Percentiles rank a stretch among this genome's conserved stretches.
Conservation (phyloP, 768 basidiomycete species). For the Suillus paluster region DNA sequence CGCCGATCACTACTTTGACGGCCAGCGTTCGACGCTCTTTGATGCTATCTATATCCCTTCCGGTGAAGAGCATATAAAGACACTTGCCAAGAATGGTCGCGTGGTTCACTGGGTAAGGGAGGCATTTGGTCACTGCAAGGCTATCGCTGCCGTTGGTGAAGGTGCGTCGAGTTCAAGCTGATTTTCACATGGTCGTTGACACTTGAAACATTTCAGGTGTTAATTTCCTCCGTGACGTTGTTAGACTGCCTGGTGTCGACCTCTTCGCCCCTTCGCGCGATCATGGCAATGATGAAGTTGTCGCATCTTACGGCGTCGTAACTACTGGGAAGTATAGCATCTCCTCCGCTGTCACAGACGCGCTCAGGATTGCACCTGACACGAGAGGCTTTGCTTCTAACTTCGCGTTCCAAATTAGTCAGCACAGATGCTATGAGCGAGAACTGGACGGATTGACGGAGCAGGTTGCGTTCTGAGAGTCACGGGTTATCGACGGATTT, state of each 20-base stretch:
- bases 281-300: slow-evolving; percentile 41
- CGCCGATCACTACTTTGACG: slow-evolving; percentile 76
- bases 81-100: slow-evolving; percentile 65
- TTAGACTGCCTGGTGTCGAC: slow-evolving; percentile 50
- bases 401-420: slow-evolving; percentile 66
- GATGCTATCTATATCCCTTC: slow-evolving; percentile 83
- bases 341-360: slow-evolving; percentile 43
- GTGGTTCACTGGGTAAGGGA: slow-evolving; percentile 84
- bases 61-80: slow-evolving; percentile 62
- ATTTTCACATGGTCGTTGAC: slow-evolving; percentile 8
- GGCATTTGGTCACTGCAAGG: slow-evolving; percentile 85
- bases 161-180: slow-evolving; percentile 39
- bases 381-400: slow-evolving; percentile 59
- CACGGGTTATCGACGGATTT: neutral
- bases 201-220: slow-evolving; percentile 43
- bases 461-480: slow-evolving; percentile 51
- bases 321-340: slow-evolving; percentile 58
- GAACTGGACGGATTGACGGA: slow-evolving; percentile 60
- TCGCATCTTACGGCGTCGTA: slow-evolving; percentile 64
- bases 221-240: slow-evolving; percentile 49
- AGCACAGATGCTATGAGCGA: slow-evolving; percentile 67
- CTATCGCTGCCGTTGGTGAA: slow-evolving; percentile 78
- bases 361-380: slow-evolving; percentile 45
- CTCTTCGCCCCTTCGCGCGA: slow-evolving; percentile 37
- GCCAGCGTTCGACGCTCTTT: slow-evolving; percentile 81